Evolutionary conservation across 306 rosid species (phyloP).

Genomic region (Acacia crassicarpa): DNA sequence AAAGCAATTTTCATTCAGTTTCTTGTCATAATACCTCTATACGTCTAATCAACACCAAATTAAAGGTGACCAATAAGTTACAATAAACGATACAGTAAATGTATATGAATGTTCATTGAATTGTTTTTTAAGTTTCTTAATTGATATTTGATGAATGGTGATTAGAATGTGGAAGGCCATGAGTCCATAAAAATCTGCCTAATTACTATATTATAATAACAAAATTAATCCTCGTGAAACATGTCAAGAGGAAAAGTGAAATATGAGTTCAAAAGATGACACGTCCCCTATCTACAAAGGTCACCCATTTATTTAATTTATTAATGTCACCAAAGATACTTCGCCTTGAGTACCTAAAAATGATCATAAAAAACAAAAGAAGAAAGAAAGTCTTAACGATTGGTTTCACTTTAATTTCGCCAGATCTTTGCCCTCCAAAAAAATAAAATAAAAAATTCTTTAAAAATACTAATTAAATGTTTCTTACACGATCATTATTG

Average conservation of each 20-base stretch:
- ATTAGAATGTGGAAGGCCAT: too few species aligned
- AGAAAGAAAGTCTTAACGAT: conserved; percentile 6
- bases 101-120: too few species aligned
- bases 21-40: too few species aligned
- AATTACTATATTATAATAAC: not conserved
- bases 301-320: not conserved
- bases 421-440: conserved; percentile 33
- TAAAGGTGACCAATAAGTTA: too few species aligned
- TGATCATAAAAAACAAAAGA: not conserved
- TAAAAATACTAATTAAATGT: not conserved
- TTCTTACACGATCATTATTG: not conserved
- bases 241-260: not conserved
- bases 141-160: too few species aligned
- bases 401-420: conserved; percentile 38
- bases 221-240: not conserved
- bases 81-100: too few species aligned
- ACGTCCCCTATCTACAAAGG: conserved; percentile 26
- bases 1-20: too few species aligned
- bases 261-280: conserved; percentile 37
- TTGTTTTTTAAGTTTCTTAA: too few species aligned
- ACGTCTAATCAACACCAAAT: too few species aligned
- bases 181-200: too few species aligned
- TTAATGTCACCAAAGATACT: conserved; percentile 33
- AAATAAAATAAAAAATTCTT: not conserved
- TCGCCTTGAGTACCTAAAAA: not conserved